Percentiles rank a stretch among this genome's conserved stretches.
Evolutionary conservation across 768 basidiomycete genomes (phyloP).

Genomic region (Lenzites betulinus): DNA sequence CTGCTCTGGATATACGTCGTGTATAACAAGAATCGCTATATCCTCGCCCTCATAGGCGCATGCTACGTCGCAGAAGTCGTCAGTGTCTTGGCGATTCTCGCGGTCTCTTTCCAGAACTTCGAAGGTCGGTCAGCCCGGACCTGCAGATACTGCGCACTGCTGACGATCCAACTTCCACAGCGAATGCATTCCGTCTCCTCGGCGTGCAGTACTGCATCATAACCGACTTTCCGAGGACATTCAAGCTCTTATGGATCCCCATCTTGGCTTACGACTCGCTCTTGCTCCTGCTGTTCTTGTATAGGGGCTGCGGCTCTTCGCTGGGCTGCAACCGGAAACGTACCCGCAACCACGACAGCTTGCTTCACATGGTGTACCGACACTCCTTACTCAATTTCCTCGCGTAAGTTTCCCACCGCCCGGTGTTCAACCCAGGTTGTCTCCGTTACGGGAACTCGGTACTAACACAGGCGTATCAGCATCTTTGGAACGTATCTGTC

Average conservation of each 20-base stretch:
- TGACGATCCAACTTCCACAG: constrained; percentile 5
- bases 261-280: constrained; percentile 23
- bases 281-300: constrained; percentile 30
- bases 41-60: constrained; percentile 22
- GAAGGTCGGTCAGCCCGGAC: constrained; percentile 10
- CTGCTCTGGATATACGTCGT: constrained; percentile 36
- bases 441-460: no score
- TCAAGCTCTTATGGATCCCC: constrained; percentile 22
- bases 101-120: constrained; percentile 20
- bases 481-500: constrained; percentile 33
- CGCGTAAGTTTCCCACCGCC: constrained; percentile 22
- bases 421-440: no score
- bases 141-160: background rate
- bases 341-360: constrained; percentile 11
- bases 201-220: constrained; percentile 26
- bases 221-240: constrained; percentile 10
- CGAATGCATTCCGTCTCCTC: constrained; percentile 8
- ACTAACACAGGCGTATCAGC: constrained; percentile 13
- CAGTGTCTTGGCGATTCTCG: constrained; percentile 27
- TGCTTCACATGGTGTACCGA: constrained; percentile 29
- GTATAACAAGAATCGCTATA: constrained; percentile 27
- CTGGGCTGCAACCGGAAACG: background rate
- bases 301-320: constrained; percentile 22
- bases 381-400: constrained; percentile 31
- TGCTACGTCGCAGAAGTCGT: constrained; percentile 24